A percentile compares a stretch with the other conserved stretches of the same genome.
phyloP scores from a whole-genome alignment of 495 filamentous ascomycete species.

The Trichoderma asperelloides region DNA sequence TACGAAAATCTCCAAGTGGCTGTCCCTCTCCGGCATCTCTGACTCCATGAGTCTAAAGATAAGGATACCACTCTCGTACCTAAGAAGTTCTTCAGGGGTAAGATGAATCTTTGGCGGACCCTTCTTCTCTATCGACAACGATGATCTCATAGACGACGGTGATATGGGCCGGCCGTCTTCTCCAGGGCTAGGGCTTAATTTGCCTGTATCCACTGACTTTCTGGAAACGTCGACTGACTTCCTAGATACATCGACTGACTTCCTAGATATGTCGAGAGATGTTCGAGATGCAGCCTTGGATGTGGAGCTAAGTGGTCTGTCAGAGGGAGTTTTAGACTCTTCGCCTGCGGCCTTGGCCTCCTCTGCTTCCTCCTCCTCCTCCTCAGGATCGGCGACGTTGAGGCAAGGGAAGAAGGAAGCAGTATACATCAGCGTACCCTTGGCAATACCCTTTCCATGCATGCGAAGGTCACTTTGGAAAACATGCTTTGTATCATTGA shows the following conservation, averaged over 20 bases:
- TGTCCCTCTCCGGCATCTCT: slow-evolving; percentile 64
- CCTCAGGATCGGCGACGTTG: slow-evolving; percentile 83
- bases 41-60: slow-evolving; percentile 92
- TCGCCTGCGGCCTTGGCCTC: slow-evolving; percentile 15
- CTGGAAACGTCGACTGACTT: slow-evolving; percentile 7
- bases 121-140: slow-evolving; percentile 38
- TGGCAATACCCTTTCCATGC: slow-evolving; percentile 54
- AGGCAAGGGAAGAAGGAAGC: slow-evolving; percentile 84
- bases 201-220: slow-evolving; percentile 27
- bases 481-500: slow-evolving; percentile 62
- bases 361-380: slow-evolving; percentile 55
- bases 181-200: slow-evolving; percentile 20
- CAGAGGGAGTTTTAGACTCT: not conserved
- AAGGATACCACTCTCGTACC: slow-evolving; percentile 84
- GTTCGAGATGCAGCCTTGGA: slow-evolving; percentile 13
- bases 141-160: slow-evolving; percentile 13
- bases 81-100: slow-evolving; percentile 64
- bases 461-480: slow-evolving; percentile 55
- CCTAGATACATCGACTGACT: slow-evolving; percentile 19
- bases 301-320: not conserved
- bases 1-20: slow-evolving; percentile 79
- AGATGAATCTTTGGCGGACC: slow-evolving; percentile 68
- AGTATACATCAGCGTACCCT: slow-evolving; percentile 77
- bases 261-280: slow-evolving; percentile 27
- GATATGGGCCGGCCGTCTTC: slow-evolving; percentile 19